Evolutionary conservation across 371 early-diverging fungal species (phyloP), one percentile per base, ranked within the genome.

Genomic region (Mucor piriformis): DNA sequence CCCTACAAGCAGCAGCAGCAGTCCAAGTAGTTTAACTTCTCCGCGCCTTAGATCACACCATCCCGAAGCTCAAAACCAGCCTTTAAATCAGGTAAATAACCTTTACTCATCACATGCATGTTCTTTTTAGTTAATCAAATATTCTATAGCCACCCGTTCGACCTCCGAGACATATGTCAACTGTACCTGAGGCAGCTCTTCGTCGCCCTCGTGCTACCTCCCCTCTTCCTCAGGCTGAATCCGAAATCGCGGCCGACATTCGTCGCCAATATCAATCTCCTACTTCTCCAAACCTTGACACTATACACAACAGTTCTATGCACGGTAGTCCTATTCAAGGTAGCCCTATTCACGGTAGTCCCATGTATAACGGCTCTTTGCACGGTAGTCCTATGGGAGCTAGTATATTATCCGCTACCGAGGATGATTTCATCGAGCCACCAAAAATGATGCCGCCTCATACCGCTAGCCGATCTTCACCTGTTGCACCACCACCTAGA

Each of bases 181-280:
- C 74, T 27, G 71, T 81, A 1, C 78, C 81, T 18, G 72, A 76
- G 48, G 81, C 78, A 11, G 81, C 74, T 5, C 64, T 76, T 32
- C 66, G 76, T 25, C 74, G 81, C n/a, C 78, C 76, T 27, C 63
- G 76, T 8, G 69, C 76, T n/a, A 64, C 81, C 2, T 57, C 72
- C 44, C 81, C 78, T 15, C 52, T 73, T 29, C 61, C 70, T 18
- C 56, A 68, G 46, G 29, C 61, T 20, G 72, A 76, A 57, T 38
- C 66, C 34, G 74, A 77, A 15, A 63, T 61, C 0, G 63, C 38
- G 25, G 48, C 49, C 25, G 64, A 63, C 24, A 40, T 44, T 12
- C 68, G 65, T 20, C 70, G 70, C n/a, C 66, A 67, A 23, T 48
- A 59, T 50, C 64, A 54, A 54, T 46, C 49, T 8, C 58, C 56